Conservation (phyloP, 176 grass and related monocot species). For the Raddia guianensis region DNA sequence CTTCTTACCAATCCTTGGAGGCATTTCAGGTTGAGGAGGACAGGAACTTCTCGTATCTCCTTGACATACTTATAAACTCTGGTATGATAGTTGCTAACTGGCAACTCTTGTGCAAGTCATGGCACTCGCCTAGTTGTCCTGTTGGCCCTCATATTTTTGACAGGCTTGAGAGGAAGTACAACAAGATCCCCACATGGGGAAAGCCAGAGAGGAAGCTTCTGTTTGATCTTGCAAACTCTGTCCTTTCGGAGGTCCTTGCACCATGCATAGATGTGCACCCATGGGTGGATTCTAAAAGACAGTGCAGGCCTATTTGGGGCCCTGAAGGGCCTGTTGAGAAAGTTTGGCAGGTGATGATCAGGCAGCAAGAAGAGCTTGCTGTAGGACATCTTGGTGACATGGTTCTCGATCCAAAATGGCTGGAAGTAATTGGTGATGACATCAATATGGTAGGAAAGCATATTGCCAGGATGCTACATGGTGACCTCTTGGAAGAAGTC, state of each 20-base stretch:
- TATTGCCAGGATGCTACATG: slow-evolving; percentile 46
- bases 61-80: slow-evolving; percentile 66
- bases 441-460: slow-evolving; percentile 50
- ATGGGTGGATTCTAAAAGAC: slow-evolving; percentile 40
- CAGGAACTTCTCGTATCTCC: slow-evolving; percentile 69
- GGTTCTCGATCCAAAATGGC: slow-evolving; percentile 62
- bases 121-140: slow-evolving; percentile 49
- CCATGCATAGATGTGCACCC: slow-evolving; percentile 51
- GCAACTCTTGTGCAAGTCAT: slow-evolving; percentile 55
- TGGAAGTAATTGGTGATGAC: slow-evolving; percentile 43
- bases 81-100: slow-evolving; percentile 50
- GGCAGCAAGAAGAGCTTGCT: slow-evolving; percentile 43
- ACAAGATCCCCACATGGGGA: slow-evolving; percentile 44
- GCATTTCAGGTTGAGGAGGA: slow-evolving; percentile 68
- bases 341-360: slow-evolving; percentile 56
- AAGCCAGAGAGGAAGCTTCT: slow-evolving; percentile 64
- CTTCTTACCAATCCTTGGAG: slow-evolving; percentile 44
- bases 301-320: slow-evolving; percentile 35
- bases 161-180: slow-evolving; percentile 79
- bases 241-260: slow-evolving; percentile 57
- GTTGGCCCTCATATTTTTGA: slow-evolving; percentile 50
- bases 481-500: slow-evolving; percentile 67
- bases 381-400: slow-evolving; percentile 42
- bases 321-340: slow-evolving; percentile 65
- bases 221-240: slow-evolving; percentile 68